Conservation (phyloP, 331 rosid species). For the Erythrophleum ivorense region DNA sequence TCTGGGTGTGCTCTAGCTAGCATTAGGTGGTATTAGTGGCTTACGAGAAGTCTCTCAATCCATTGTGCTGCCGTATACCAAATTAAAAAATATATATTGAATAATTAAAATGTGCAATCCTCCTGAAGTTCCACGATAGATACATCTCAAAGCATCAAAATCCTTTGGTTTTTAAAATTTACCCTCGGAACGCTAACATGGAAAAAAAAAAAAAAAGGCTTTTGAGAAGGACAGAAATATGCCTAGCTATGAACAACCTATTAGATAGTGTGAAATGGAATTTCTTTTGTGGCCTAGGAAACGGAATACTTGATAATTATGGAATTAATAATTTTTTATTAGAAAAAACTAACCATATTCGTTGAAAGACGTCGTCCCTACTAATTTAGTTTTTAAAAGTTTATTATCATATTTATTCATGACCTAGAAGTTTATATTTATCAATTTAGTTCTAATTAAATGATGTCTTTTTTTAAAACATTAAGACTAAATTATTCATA, state of each 20-base stretch:
- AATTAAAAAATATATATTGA: background rate
- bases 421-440: no score
- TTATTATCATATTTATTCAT: no score
- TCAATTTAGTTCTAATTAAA: no score
- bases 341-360: background rate
- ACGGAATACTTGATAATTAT: constrained; percentile 30
- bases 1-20: no score
- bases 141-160: constrained; percentile 31
- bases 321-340: background rate
- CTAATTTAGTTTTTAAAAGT: no score
- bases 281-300: background rate
- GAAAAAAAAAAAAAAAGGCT: background rate
- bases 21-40: no score
- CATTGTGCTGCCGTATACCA: no score
- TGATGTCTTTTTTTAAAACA: no score
- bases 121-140: background rate
- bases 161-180: background rate
- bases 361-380: no score
- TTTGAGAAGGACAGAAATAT: constrained; percentile 34
- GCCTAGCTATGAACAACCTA: constrained; percentile 22
- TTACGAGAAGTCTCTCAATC: no score
- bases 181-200: background rate
- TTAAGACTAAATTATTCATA: no score
- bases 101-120: background rate
- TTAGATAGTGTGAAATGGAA: constrained; percentile 7